These are phyloP conservation scores for Ascochyta rabiei DNA, from an alignment of 2,329 filamentous ascomycete genomes.

Conservation along the genomic window DNA sequence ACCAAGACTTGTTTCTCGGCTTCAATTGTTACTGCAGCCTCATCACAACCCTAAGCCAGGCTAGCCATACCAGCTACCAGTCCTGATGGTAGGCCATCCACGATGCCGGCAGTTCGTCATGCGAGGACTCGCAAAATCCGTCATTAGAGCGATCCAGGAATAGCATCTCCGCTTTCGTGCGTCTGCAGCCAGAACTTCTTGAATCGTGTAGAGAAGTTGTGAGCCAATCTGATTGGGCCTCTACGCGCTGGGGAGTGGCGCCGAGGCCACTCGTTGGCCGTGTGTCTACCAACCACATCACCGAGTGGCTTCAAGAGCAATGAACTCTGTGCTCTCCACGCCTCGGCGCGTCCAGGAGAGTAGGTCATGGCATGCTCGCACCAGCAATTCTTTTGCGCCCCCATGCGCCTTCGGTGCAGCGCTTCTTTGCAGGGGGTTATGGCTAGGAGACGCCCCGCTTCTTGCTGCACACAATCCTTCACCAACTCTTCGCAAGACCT, in stretches of 20 bases:
- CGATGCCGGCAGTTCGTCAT: constrained; percentile 17
- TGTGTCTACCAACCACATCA: constrained; percentile 44
- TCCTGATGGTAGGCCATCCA: constrained; percentile 15
- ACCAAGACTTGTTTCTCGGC: constrained; percentile 17
- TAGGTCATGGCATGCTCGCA: constrained; percentile 27
- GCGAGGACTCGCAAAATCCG: constrained; percentile 2
- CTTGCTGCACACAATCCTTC: constrained; percentile 26
- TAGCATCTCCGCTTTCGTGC: constrained; percentile 31
- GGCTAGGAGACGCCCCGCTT: constrained; percentile 27
- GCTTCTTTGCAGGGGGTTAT: constrained; percentile 30
- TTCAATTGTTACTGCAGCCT: constrained; percentile 28
- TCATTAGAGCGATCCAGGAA: constrained; percentile 28
- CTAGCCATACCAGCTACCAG: constrained; percentile 19
- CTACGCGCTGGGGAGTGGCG: constrained; percentile 16
- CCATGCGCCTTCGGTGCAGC: constrained; percentile 29
- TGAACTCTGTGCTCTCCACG: constrained; percentile 30
- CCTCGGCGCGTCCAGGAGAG: constrained; percentile 39
- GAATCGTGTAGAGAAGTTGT: constrained; percentile 9
- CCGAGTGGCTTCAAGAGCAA: constrained; percentile 29
- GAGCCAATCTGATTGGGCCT: constrained; percentile 14
- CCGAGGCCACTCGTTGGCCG: constrained; percentile 25
- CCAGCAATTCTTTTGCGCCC: constrained; percentile 22
- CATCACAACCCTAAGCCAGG: constrained; percentile 38
- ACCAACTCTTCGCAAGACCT: constrained; percentile 25
- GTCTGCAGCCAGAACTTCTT: constrained; percentile 28